Evolutionary conservation across 1,139 yeast species (phyloP), one percentile per base, ranked within the genome.

Genomic region (Taphrina sp.): DNA sequence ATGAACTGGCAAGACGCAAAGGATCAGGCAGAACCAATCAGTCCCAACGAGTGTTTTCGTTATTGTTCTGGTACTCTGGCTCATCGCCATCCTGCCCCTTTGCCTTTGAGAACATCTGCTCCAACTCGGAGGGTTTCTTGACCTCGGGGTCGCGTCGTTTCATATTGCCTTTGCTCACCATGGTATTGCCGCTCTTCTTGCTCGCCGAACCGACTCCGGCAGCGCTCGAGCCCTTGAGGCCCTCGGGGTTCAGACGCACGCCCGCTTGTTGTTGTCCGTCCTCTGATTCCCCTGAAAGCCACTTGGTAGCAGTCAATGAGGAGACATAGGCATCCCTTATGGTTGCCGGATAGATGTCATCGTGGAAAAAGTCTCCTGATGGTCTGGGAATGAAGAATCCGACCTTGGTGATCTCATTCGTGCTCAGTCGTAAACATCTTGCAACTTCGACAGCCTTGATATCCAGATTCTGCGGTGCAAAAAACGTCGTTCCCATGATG

Each of bases 401-500:
- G 12, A 49, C 54, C 12, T 39, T 46, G 10, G 46, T 38, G 28
- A 49, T 39, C 23, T 49, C 54, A 14, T 49, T 49, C 12, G 54
- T 49, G 26, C 39, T 49, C 34, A 49, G 22, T 12, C 76, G 54
- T 10, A 38, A 33, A n/a, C 46, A 41, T 20, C 44, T 20, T 10
- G 54, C 45, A 39, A 92, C 82, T 71, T 92, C 98, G 67, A 88
- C 90, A 49, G 86, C 94, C 61, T 80, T 80, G 34, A 88, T 80
- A 64, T 83, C 82, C 17, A 90, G 90, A 5, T 80, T 75, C 61
- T 85, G 76, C 69, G 89, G 89, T 54, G 98, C 97, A 20, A 92
- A 79, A 44, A 84, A 79, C 0, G 96, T 95, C 68, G 90, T 83
- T 1, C 99, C 99, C 70, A 98, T 83, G 75, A 92, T 98, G 2